Conservation (phyloP, 2,329 filamentous ascomycete species). For the Plenodomus lindquistii region DNA sequence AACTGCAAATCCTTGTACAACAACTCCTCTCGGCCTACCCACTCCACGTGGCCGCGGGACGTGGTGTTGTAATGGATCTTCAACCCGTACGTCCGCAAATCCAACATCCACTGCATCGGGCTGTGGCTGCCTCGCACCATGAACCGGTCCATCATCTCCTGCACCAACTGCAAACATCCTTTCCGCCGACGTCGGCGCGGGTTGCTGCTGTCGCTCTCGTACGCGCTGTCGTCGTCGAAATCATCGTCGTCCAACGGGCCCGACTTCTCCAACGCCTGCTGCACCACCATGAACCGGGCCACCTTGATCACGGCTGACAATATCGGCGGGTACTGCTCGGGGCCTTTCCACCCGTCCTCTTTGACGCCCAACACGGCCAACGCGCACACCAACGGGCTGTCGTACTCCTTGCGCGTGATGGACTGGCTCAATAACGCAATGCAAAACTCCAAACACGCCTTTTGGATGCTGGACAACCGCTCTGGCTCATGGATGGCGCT, state of each 20-base stretch:
- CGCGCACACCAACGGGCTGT: constrained; percentile 17
- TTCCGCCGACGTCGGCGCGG: constrained; percentile 1
- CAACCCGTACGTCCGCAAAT: constrained; percentile 14
- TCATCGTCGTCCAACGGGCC: no score
- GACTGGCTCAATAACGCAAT: constrained; percentile 19
- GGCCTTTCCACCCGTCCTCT: constrained; percentile 15
- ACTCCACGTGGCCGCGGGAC: not conserved
- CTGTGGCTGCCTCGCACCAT: constrained; percentile 15
- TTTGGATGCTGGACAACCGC: constrained; percentile 7
- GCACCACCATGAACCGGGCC: constrained; percentile 21
- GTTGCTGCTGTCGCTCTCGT: constrained; percentile 7
- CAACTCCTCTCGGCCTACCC: not conserved
- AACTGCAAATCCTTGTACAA: constrained; percentile 4
- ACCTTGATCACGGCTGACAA: constrained; percentile 24
- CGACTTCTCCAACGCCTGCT: constrained; percentile 18
- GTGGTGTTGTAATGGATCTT: constrained; percentile 19
- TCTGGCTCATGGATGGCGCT: not conserved
- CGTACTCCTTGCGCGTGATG: constrained; percentile 17
- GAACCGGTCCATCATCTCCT: constrained; percentile 16
- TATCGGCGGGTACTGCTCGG: constrained; percentile 17
- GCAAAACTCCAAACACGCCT: constrained; percentile 21
- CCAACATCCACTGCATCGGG: constrained; percentile 19
- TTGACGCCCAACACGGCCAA: constrained; percentile 25
- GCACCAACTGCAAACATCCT: constrained; percentile 18
- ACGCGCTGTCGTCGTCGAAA: no score